These are phyloP conservation scores for Miamiensis avidus DNA, from an alignment of 169 alveolate genomes.

Conservation along the genomic window DNA sequence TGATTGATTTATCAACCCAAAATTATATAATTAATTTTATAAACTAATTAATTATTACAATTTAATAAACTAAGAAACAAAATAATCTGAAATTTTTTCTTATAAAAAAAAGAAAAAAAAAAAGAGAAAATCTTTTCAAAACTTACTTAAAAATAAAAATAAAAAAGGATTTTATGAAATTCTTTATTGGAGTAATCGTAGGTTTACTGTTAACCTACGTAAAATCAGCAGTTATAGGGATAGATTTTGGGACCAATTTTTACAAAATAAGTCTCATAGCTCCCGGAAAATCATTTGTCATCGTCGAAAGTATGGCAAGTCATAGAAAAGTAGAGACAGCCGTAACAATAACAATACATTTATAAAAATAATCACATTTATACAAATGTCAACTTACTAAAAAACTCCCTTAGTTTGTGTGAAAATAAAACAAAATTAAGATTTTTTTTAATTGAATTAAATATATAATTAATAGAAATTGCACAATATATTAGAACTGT, in stretches of 20 bases:
- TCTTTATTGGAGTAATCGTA: background rate
- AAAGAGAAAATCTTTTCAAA: background rate
- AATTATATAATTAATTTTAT: no score
- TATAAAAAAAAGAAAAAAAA: no score
- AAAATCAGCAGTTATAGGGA: slow-evolving; percentile 59
- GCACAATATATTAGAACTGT: no score
- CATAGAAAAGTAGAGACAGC: slow-evolving; percentile 68
- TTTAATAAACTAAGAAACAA: no score
- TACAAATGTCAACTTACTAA: background rate
- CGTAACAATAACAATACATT: slow-evolving; percentile 15
- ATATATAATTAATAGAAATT: no score
- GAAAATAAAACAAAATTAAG: no score
- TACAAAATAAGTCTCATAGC: slow-evolving; percentile 72
- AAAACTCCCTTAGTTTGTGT: background rate
- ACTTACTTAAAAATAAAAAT: no score
- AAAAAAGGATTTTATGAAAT: no score
- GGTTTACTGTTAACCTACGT: background rate
- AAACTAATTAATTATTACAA: no score
- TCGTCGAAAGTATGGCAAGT: slow-evolving; percentile 70
- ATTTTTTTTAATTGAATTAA: no score
- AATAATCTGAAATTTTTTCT: no score
- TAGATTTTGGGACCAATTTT: slow-evolving; percentile 78
- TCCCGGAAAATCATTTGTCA: slow-evolving; percentile 77
- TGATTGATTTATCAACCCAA: no score
- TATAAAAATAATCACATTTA: background rate